A percentile compares a stretch with the other conserved stretches of the same genome.
Conservation (phyloP, 1,139 yeast genomes). For the Nakaseomyces delphensis region DNA sequence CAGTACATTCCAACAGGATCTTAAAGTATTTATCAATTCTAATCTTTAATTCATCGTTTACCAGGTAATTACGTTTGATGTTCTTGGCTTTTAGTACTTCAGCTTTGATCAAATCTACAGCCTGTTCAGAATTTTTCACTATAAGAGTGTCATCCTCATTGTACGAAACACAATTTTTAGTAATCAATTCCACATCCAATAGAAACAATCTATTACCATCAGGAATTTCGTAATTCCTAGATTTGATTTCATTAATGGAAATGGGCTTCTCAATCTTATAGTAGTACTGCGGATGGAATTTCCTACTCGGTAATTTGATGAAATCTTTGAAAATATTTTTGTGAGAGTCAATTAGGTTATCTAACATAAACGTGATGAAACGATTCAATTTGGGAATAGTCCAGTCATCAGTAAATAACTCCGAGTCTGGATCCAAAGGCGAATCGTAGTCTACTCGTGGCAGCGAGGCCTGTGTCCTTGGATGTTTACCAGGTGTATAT, state of each 20-base stretch:
- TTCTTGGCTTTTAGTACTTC: constrained; percentile 31
- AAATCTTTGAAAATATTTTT: constrained; percentile 45
- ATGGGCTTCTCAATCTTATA: constrained; percentile 57
- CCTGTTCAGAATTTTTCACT: constrained; percentile 45
- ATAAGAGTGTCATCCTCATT: constrained; percentile 57
- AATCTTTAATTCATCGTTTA: constrained; percentile 26
- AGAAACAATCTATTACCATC: constrained; percentile 37
- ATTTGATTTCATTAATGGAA: constrained; percentile 54
- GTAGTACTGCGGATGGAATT: constrained; percentile 76
- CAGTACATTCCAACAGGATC: constrained; percentile 35
- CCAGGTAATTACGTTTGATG: constrained; percentile 25
- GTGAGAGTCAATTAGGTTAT: constrained; percentile 29
- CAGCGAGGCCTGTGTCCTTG: constrained; percentile 19
- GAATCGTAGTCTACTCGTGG: constrained; percentile 24
- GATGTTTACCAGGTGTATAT: constrained; percentile 30
- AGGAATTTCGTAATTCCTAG: constrained; percentile 34
- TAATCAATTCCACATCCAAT: constrained; percentile 47
- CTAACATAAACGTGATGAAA: constrained; percentile 28
- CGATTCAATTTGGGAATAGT: constrained; percentile 28
- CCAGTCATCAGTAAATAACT: constrained; percentile 28
- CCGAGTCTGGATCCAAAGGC: constrained; percentile 28
- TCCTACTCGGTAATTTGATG: constrained; percentile 61
- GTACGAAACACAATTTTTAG: constrained; percentile 52
- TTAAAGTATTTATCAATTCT: constrained; percentile 29
- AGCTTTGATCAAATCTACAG: constrained; percentile 27